Base-by-base conservation (phyloP, 768 basidiomycete species). In the Daedaleopsis nitida region DNA sequence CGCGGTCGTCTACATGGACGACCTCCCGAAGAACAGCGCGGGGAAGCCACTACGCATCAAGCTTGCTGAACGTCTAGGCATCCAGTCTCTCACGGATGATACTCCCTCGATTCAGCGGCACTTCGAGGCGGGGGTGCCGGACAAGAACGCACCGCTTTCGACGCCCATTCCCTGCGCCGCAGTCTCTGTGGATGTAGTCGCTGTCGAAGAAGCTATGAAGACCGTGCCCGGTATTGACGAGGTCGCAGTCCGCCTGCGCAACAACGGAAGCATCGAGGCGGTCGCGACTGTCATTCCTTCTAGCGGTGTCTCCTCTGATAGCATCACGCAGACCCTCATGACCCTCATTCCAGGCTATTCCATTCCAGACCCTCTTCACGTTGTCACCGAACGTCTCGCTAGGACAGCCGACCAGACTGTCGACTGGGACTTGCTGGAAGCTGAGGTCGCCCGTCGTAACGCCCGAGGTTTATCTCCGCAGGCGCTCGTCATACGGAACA, bases 11-110 rank as follows among this genome's bases (percentile, higher is more conserved):
- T 82, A 80, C 65, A 81, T 82, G 76, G 71, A 76, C 42, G 77
- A 78, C 55, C 62, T 82, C 5, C 81, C 81, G 10, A 81, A 80
- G 69, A 81, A 81, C 69, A 77, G 73, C 51, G 78, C 79, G 32
- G 80, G 80, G 49, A 81, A 82, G 67, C 77, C 78, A n/a, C 70
- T 80, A 12, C 76, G 80, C 12, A 80, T 81, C 66, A 76, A 76
- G 52, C 69, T 81, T 35, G 71, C 78, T 27, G 73, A 73, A 49
- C 77, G 81, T 0, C 71, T 81, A n/a, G 75, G 72, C 5, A 66
- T 82, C 10, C 74, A 73, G 14, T 57, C 67, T 60, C 68, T 79
- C 48, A 66, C 73, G 37, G 79, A 81, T 56, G 62, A 57, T 6
- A 67, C 73, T 1, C 74, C 80, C 3, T 39, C 65, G 0, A 52